Evolutionary conservation across 441 rosid species (phyloP), one percentile per base, ranked within the genome.

Genomic region (Erodium trifolium): DNA sequence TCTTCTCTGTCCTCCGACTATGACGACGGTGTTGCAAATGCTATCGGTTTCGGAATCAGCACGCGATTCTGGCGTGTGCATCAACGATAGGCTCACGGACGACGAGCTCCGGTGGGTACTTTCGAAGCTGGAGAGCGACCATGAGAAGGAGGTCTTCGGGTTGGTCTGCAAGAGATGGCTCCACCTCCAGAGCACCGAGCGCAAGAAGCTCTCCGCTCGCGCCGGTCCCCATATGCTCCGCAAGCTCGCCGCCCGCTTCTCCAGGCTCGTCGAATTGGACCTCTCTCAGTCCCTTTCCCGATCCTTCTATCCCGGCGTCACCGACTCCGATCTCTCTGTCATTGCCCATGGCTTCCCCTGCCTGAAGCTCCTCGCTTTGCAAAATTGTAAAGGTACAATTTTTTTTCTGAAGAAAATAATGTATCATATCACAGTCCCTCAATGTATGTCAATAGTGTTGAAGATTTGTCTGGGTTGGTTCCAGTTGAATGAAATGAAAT

Each of bases 161-260:
- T 78, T 89, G 83, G 98, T 93, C n/a, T 93, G 97, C 77, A 89
- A 91, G 85, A 77, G 87, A 77, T 91, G 98, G 98, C 82, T 93
- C 41, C 66, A 74, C 68, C 80, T 93, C 74, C 96, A 93, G 87
- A 93, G 97, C 79, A 83, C 88, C 0, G 96, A 87, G 78, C 82
- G 99, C 84, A 88, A 79, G 87, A 88, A 83, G 82, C 87, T 93
- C 49, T 85, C 92, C 9, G 93, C 87, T 14, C 90, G 95, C 23
- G 99, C 99, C 35, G 97, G 97, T 23, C 84, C 95, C 4, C 96
- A 86, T 71, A 83, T 92, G 97, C 97, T 93, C 66, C 73, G 74
- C 66, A 86, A 82, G 75, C 85, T 89, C 77, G 96, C 97, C 9
- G 79, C 84, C 6, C 85, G 99, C 80, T 93, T 93, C 80, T 81